A percentile compares a stretch with the other conserved stretches of the same genome.
Conservation (phyloP, 192 early-diverging fungal species). For the Chytriomyces sp. region DNA sequence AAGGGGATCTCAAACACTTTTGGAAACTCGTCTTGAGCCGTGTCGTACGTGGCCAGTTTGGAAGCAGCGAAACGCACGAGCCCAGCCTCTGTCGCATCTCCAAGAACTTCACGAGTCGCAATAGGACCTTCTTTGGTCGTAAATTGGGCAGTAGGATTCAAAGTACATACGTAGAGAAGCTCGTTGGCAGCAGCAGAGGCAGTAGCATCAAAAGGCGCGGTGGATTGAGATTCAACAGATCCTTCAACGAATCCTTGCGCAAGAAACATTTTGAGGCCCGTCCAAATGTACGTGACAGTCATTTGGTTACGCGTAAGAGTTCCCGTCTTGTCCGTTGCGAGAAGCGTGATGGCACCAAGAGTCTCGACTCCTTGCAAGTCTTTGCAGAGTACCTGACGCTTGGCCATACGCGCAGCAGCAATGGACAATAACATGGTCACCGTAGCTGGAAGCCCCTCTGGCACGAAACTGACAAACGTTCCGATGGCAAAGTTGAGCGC, state of each 20-base stretch:
- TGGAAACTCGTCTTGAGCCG: slow-evolving; percentile 66
- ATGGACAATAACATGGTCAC: slow-evolving; percentile 63
- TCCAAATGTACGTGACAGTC: slow-evolving; percentile 55
- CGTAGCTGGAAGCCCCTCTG: slow-evolving; percentile 63
- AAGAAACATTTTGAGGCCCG: slow-evolving; percentile 53
- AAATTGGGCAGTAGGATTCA: slow-evolving; percentile 19
- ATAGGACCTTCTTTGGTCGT: slow-evolving; percentile 67
- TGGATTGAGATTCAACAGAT: slow-evolving; percentile 54
- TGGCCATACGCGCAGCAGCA: slow-evolving; percentile 56
- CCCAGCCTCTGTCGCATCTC: slow-evolving; percentile 89
- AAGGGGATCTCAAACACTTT: slow-evolving; percentile 98
- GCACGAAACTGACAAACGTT: slow-evolving; percentile 59
- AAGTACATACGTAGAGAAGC: slow-evolving; percentile 1
- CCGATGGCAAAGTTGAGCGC: slow-evolving; percentile 60
- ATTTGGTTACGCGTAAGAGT: slow-evolving; percentile 72
- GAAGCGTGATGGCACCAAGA: slow-evolving; percentile 63
- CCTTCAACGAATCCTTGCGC: slow-evolving; percentile 78
- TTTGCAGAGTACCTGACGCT: slow-evolving; percentile 63
- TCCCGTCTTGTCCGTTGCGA: slow-evolving; percentile 76
- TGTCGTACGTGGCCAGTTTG: slow-evolving; percentile 74
- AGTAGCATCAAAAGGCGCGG: slow-evolving; percentile 60
- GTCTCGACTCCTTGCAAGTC: slow-evolving; percentile 69
- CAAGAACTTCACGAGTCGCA: slow-evolving; percentile 60
- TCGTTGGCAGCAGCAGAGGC: slow-evolving; percentile 55
- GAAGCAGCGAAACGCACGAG: slow-evolving; percentile 73